Base-by-base conservation (phyloP, 768 basidiomycete species). In the Fomitopsis pulvina region DNA sequence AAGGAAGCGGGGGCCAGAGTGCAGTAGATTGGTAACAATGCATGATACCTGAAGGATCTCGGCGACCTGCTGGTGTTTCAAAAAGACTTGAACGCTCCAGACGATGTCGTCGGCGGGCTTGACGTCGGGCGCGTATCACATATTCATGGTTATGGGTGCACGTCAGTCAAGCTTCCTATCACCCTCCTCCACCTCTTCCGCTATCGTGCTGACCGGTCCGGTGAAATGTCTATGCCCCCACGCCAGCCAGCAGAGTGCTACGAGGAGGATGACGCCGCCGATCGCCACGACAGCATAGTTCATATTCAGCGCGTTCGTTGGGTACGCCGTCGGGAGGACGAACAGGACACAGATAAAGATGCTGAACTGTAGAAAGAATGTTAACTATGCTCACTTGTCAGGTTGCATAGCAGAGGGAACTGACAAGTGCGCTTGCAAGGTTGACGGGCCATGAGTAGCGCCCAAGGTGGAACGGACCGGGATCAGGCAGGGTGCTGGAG, bases 221-320 rank as follows among this genome's bases (percentile, higher is more conserved):
- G 56, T 51, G 54, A 79, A 80, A 20, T 57, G 67, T 46, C 56
- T 59, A 12, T 70, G 66, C 11, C 77, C 76, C 78, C 76, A 79
- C 37, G 68, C 52, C 4, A 67, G 16, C 79, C 78, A 79, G 28
- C 71, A 72, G 0, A 69, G 25, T 3, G 63, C 60, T 14, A 79
- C 77, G n/a, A 79, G 55, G 27, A 77, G 26, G 21, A 69, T 53
- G 14, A 79, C 64, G 0, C 65, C 74, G 6, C 76, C 77, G 20
- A 80, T 66, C 4, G 78, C 77, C 2, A 80, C 68, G 43, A 80
- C 65, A 0, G 79, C 68, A 52, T 81, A 80, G 60, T 81, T 80
- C 79, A 80, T 81, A 59, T 78, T 75, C 41, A 71, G 56, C 39
- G 65, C 52, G 32, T 63, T 73, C 12, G 78, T 77, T 0, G 78